phyloP scores from a whole-genome alignment of 257 asterid species.

The Solanum ossicruentum region DNA sequence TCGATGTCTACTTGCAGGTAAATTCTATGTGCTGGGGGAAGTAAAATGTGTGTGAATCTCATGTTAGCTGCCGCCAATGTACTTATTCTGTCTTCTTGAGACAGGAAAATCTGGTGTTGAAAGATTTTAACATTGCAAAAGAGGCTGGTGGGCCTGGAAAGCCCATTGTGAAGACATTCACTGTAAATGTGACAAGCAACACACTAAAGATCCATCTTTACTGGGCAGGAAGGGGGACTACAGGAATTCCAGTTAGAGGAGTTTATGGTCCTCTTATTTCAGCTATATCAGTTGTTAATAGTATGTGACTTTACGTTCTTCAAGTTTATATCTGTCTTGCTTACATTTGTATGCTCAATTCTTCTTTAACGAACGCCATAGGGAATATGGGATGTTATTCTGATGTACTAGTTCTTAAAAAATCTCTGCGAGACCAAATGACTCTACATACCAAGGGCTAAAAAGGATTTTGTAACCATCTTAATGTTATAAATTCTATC shows the following conservation, averaged over 20 bases:
- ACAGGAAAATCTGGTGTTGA: constrained; percentile 41
- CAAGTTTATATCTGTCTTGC: background rate
- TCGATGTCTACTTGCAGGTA: constrained; percentile 91
- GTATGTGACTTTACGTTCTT: constrained; percentile 27
- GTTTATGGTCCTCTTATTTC: constrained; percentile 81
- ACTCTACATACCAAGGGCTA: background rate
- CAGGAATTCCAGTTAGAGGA: constrained; percentile 80
- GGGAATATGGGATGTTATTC: background rate
- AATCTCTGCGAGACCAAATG: background rate
- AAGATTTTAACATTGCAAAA: constrained; percentile 65
- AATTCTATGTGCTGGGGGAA: background rate
- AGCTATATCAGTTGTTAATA: constrained; percentile 77
- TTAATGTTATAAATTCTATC: background rate
- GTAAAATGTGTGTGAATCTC: background rate
- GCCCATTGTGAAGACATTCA: constrained; percentile 46
- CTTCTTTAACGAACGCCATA: background rate
- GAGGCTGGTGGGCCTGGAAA: constrained; percentile 75
- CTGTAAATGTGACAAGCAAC: constrained; percentile 32
- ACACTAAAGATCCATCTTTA: constrained; percentile 71
- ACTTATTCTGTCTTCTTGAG: background rate
- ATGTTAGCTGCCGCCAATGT: background rate
- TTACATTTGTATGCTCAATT: background rate
- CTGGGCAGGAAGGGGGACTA: constrained; percentile 92
- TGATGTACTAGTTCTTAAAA: background rate
- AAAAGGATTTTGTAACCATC: background rate